These are phyloP conservation scores for Quercus mongolica DNA, from an alignment of 306 rosid genomes.

Conservation along the genomic window DNA sequence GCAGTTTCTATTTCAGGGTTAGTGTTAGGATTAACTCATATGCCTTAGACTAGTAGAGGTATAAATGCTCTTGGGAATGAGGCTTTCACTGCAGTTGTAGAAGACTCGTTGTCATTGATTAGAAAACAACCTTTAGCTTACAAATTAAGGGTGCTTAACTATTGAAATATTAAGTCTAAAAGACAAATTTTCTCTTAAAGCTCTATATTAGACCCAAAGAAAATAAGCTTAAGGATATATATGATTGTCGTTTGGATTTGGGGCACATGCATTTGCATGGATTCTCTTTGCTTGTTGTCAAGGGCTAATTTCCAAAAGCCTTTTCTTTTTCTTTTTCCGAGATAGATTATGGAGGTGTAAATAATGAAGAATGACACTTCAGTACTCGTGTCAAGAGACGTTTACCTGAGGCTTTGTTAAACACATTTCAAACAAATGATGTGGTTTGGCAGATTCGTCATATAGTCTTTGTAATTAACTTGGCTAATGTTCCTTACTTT, in stretches of 20 bases:
- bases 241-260: no score
- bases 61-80: slow-evolving; percentile 54
- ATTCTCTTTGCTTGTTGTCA: slow-evolving; percentile 4
- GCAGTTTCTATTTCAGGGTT: slow-evolving; percentile 23
- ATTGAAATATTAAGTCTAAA: slow-evolving; percentile 8
- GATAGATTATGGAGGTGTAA: background rate
- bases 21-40: slow-evolving; percentile 19
- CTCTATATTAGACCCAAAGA: background rate
- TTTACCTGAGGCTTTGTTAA: background rate
- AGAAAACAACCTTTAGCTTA: slow-evolving; percentile 15
- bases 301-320: background rate
- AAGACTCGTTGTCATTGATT: slow-evolving; percentile 16
- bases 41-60: slow-evolving; percentile 23
- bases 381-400: background rate
- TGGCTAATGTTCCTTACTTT: background rate
- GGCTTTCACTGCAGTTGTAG: slow-evolving; percentile 2
- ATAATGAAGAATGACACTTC: no score
- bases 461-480: background rate
- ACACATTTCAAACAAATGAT: background rate
- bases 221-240: no score
- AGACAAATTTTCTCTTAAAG: slow-evolving; percentile 1
- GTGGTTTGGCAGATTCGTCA: background rate
- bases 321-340: background rate
- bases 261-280: background rate
- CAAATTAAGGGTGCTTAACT: slow-evolving; percentile 16